Evolutionary conservation across 257 asterid species (phyloP), one percentile per base, ranked within the genome.

Genomic region (Forsythia suspensa): DNA sequence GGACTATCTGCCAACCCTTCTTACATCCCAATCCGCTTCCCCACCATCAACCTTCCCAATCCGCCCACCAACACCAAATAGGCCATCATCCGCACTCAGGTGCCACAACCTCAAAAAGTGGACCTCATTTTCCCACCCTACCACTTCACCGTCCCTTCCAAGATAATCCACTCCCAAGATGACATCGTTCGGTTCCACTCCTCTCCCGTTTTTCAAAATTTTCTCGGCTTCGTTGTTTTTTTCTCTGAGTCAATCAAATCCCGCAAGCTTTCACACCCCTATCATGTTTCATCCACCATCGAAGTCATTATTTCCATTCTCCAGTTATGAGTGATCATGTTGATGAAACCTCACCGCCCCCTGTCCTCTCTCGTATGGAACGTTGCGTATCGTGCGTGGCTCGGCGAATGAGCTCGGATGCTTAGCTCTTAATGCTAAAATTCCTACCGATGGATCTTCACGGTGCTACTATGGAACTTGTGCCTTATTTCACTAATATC

Each of bases 81-180:
- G 82, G 77, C 84, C 81, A 94, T 94, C 75, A 88, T 94, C 20
- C 97, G 93, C 38, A 92, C 98, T 16, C 97, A 97, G 34, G 95
- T 90, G 46, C 98, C 98, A 46, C 96, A 89, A 9, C 24, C 24
- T 0, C 0, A 24, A 24, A 24, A 24, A 24, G 24, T 24, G 24
- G 24, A 24, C 24, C 24, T 24, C 24, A 24, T 24, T 24, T 24
- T 24, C 24, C 24, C 24, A 24, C 24, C 24, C 24, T 24, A 24
- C 24, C 24, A 24, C 24, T 24, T 24, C 24, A 24, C 24, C 24
- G 24, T 24, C 24, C 24, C 24, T 24, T 24, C 24, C 24, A 24
- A 24, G 24, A 24, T 24, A 24, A 24, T 24, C 24, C 24, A 24
- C 24, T 24, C 24, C 24, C 24, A 24, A 24, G 77, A 84, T 74